These are phyloP conservation scores for Citrus glauca DNA, from an alignment of 345 rosid genomes.

Conservation along the genomic window DNA sequence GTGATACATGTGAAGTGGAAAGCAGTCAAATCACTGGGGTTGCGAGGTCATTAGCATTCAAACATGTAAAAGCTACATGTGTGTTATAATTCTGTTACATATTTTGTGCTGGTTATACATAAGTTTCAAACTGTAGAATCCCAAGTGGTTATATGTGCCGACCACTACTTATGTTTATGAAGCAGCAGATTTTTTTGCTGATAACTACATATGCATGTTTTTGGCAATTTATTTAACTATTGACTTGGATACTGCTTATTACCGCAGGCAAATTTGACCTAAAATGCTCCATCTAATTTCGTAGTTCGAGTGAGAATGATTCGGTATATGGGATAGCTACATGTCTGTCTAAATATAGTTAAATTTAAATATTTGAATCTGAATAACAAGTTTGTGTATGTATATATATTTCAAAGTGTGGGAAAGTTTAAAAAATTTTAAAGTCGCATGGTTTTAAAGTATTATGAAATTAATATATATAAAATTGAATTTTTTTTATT, in stretches of 20 bases:
- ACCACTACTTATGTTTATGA: neutral
- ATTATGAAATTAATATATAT: too few relatives aligned
- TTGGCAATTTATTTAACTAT: neutral
- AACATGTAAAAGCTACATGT: conserved; percentile 18
- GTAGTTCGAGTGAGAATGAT: neutral
- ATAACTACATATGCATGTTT: neutral
- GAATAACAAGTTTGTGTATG: too few relatives aligned
- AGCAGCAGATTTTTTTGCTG: neutral
- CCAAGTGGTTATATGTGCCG: conserved; percentile 1
- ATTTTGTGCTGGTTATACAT: conserved; percentile 21
- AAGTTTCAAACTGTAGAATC: conserved; percentile 11
- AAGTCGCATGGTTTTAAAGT: too few relatives aligned
- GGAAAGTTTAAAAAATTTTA: too few relatives aligned
- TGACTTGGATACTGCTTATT: neutral
- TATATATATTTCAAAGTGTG: too few relatives aligned
- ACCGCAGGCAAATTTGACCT: neutral
- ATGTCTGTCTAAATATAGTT: too few relatives aligned
- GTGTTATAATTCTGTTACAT: conserved; percentile 5
- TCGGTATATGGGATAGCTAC: neutral
- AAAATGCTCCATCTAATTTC: neutral
- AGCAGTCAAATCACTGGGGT: neutral
- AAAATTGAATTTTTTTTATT: too few relatives aligned
- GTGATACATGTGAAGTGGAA: neutral
- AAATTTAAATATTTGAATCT: too few relatives aligned
- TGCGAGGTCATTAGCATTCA: conserved; percentile 12